Evolutionary conservation across 2,329 filamentous ascomycete genomes (phyloP), one percentile per base, ranked within the genome.

Genomic region (Talaromyces sp.): DNA sequence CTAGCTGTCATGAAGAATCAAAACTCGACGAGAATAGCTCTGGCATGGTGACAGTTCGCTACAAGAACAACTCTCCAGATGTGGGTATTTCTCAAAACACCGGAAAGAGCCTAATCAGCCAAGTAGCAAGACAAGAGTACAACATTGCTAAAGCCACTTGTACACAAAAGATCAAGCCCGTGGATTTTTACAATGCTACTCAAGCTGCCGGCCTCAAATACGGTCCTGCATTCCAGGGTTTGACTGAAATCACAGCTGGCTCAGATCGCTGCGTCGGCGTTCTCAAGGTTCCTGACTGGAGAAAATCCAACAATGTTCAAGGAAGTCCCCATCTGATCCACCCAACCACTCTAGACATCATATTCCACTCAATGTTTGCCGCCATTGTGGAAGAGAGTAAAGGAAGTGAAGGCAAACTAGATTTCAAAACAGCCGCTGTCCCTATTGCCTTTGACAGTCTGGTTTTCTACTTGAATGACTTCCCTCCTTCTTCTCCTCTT

Each of bases 291-390:
- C 38, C 62, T 36, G 54, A 64, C 34, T 58, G 51, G 27, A 51
- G 31, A 17, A 29, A 54, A 29, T 47, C 40, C 3, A 79, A 78
- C 76, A 75, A 76, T 15, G 72, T 72, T n/a, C 68, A 69, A 1
- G 74, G 73, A 45, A 71, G 74, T 53, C 64, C 71, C 1, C 75
- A 78, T 65, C 34, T 77, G 2, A 74, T 79, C 27, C 77, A 79
- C 19, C 77, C 77, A 13, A 69, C 72, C 8, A 77, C 76, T 2
- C 69, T 79, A 61, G 76, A 79, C 31, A 72, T 68, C 51, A 72
- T 77, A 63, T 70, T 78, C 15, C 74, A 76, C 29, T 70, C 72
- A 5, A 65, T 73, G 7, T 63, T 72, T 29, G 72, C 74, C 43
- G 58, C 68, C 36, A 69, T 65, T 11, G 67, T 69, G 5, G 65